Evolutionary conservation across 768 basidiomycete genomes (phyloP), one percentile per base, ranked within the genome.

Genomic region (Russula foetens): DNA sequence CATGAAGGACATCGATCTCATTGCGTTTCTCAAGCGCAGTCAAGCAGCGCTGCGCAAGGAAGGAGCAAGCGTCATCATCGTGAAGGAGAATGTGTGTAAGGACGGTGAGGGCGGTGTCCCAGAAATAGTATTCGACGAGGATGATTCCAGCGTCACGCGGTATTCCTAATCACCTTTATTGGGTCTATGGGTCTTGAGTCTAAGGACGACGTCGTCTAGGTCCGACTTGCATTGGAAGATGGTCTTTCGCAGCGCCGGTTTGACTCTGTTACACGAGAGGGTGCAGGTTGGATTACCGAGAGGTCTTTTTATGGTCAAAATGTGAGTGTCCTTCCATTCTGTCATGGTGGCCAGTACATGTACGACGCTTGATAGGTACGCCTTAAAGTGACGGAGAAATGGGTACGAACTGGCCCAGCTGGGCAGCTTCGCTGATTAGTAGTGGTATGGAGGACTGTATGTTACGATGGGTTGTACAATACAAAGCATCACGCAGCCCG

Each of bases 131-230:
- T 92, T 92, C 67, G 95, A 98, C 68, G 84, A 87, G 58, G 76
- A 87, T 58, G 96, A 99, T 72, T 94, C 91, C 19, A 94, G 89
- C 69, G 74, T 96, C 68, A 98, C 91, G 9, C 83, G 96, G 95
- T 90, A 53, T 0, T 67, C 59, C 48, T 69, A 23, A 35, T 14
- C 29, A 48, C 19, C 23, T 9, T n/a, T 49, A 5, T 26, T 35
- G 26, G n/a, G n/a, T n/a, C n/a, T n/a, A n/a, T n/a, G n/a, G n/a
- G n/a, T 6, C 39, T 51, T 62, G n/a, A 39, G 28, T 38, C 57
- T 56, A 9, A 44, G 39, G 56, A 65, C 47, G 56, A 65, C 47
- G 63, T 59, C 52, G 14, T 48, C 2, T 66, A 97, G 95, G 69
- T 96, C 93, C 7, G 88, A 95, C 72, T 71, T 75, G 60, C 84